Evolutionary conservation across 108 stramenopile species (phyloP), one percentile per base, ranked within the genome.

Genomic region (Pseudonitzschia multiseries): DNA sequence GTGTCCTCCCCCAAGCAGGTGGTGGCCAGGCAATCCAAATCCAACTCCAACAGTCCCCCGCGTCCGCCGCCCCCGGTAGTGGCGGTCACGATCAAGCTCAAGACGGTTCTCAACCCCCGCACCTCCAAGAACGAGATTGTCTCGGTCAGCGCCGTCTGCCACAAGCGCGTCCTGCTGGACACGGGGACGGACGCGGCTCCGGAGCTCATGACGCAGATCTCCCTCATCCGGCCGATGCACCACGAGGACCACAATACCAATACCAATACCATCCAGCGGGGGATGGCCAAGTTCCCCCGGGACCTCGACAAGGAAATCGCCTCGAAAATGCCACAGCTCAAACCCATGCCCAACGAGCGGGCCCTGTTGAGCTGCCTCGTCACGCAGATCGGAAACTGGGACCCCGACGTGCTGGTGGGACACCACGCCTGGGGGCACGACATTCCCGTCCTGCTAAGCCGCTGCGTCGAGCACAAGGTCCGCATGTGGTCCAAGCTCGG

Each of bases 341-440:
- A 85, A 62, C 79, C 73, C 52, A 81, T 83, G 84, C 72, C 89
- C 36, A 99, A 98, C 79, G 99, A 99, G 78, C 86, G 97, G 4
- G 95, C 96, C 9, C 82, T 99, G 70, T 78, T 99, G 32, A 91
- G 79, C 24, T 79, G 81, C 18, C 81, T 97, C 31, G 73, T 96
- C 60, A 79, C 80, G 29, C 91, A 93, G 71, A 68, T 98, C 56
- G 93, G 94, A 13, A 75, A 64, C 32, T 96, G 96, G 90, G 99
- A 99, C 81, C 99, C 99, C 15, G 99, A 99, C 69, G 89, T 98
- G 13, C 33, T 99, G 29, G 90, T 96, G 2, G 97, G 96, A 6
- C 99, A 99, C 92, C 98, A 99, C 82, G 93, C 97, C 31, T 91
- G 93, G 86, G 79, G 71, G 14, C 97, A 97, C 69, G 98, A 98